Evolutionary conservation across 179 eudicot genomes (phyloP).

Genomic region (Heliamphora ciliata): DNA sequence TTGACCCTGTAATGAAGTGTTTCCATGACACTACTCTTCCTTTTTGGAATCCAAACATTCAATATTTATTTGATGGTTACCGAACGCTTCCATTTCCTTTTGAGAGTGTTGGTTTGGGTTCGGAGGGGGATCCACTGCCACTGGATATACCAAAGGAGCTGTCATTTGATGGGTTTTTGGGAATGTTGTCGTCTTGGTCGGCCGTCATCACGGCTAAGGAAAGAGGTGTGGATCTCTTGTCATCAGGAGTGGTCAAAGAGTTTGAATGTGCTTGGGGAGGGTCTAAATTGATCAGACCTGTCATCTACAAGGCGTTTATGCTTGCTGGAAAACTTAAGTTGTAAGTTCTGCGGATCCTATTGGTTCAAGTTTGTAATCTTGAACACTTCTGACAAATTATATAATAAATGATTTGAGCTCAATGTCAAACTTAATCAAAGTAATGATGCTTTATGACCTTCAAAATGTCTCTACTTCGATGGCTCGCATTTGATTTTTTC

Average conservation of each 20-base stretch:
- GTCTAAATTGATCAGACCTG: conserved; percentile 20
- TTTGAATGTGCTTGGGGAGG: conserved; percentile 48
- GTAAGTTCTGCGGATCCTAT: background rate
- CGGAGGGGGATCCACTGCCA: conserved; percentile 29
- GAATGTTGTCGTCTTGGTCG: conserved; percentile 41
- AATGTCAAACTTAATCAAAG: no score
- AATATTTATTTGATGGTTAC: conserved; percentile 31
- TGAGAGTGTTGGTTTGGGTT: conserved; percentile 40
- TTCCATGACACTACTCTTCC: conserved; percentile 24
- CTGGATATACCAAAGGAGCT: conserved; percentile 28
- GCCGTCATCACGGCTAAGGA: conserved; percentile 49
- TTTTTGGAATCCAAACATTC: conserved; percentile 36
- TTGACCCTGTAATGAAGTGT: conserved; percentile 28
- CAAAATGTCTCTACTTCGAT: no score
- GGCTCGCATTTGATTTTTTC: no score
- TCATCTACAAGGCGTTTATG: conserved; percentile 36
- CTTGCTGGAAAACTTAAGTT: conserved; percentile 28
- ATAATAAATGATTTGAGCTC: no score
- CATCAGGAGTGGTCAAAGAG: conserved; percentile 28
- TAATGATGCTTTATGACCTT: no score
- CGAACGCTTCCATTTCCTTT: conserved; percentile 30
- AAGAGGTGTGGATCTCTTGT: conserved; percentile 45
- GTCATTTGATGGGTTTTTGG: conserved; percentile 33
- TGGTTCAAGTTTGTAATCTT: no score
- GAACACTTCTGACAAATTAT: no score